A percentile compares a stretch with the other conserved stretches of the same genome.
Evolutionary conservation across 352 stramenopile genomes (phyloP).

Genomic region (Phytophthora megakarya): DNA sequence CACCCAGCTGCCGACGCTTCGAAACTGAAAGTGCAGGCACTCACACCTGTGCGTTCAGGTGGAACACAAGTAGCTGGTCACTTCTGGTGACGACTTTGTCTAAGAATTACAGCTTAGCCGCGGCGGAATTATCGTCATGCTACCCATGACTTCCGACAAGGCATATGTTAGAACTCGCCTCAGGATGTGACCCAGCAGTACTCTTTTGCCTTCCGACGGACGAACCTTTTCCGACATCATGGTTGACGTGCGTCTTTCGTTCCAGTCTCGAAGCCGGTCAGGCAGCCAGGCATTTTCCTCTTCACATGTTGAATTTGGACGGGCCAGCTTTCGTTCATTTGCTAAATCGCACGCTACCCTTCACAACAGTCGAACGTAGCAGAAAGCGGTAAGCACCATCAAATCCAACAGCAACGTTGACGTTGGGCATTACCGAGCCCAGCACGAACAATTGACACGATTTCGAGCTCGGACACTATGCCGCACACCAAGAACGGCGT

Average conservation of each 20-base stretch:
- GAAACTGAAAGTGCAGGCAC: constrained; percentile 32
- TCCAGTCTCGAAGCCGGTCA: constrained; percentile 25
- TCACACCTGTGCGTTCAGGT: constrained; percentile 20
- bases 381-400: background rate
- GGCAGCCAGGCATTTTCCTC: constrained; percentile 3
- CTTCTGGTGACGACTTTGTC: constrained; percentile 17
- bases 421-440: constrained; percentile 21
- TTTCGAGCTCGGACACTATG: constrained; percentile 25
- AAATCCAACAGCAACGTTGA: background rate
- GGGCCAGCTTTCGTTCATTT: constrained; percentile 20
- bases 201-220: no score
- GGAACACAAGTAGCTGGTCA: background rate
- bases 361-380: background rate
- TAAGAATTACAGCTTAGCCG: constrained; percentile 21
- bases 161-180: constrained; percentile 13
- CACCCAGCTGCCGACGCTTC: constrained; percentile 11
- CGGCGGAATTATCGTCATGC: constrained; percentile 1
- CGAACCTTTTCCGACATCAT: constrained; percentile 22
- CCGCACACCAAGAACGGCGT: constrained; percentile 24
- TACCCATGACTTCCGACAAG: constrained; percentile 16
- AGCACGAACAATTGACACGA: constrained; percentile 3
- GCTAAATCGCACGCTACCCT: constrained; percentile 16
- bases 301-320: constrained; percentile 12
- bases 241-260: constrained; percentile 22
- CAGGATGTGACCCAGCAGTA: constrained; percentile 3